A percentile compares a stretch with the other conserved stretches of the same genome.
phyloP scores from a whole-genome alignment of 805 yeast genomes.

The Yueomyces sinensis region DNA sequence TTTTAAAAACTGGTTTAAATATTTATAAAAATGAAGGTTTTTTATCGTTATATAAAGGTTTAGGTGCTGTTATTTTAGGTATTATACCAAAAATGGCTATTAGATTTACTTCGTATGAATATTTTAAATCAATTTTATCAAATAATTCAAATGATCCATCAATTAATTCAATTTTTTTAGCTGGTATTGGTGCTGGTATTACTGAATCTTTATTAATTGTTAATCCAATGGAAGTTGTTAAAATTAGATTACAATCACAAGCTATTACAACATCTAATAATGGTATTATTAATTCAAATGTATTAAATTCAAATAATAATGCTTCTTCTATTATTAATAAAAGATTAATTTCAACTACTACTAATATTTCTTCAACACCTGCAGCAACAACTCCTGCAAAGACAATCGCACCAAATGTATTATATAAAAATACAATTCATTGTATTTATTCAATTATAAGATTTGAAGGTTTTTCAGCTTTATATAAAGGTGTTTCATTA shows the following conservation, averaged over 20 bases:
- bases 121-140: slow-evolving; percentile 57
- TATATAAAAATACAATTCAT: slow-evolving; percentile 87
- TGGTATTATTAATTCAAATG: background rate
- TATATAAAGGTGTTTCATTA: slow-evolving; percentile 88
- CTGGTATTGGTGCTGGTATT: slow-evolving; percentile 96
- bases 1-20: slow-evolving; percentile 63
- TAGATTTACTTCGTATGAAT: slow-evolving; percentile 88
- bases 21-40: slow-evolving; percentile 74
- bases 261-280: slow-evolving; percentile 19
- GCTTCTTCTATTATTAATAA: background rate
- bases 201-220: slow-evolving; percentile 93
- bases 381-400: slow-evolving; percentile 22
- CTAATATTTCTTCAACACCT: slow-evolving; percentile 3
- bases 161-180: slow-evolving; percentile 66
- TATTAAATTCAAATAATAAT: background rate
- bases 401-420: slow-evolving; percentile 17
- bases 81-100: slow-evolving; percentile 98
- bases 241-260: slow-evolving; percentile 93
- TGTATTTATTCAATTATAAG: slow-evolving; percentile 70
- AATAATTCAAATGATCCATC: slow-evolving; percentile 52
- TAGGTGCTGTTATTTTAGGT: slow-evolving; percentile 95
- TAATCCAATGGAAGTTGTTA: slow-evolving; percentile 95
- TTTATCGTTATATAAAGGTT: slow-evolving; percentile 82
- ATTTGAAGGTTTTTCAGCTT: slow-evolving; percentile 82
- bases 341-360: slow-evolving; percentile 1